Base-by-base conservation (phyloP, 2,329 filamentous ascomycete species). In the Penicillium capsulatum region DNA sequence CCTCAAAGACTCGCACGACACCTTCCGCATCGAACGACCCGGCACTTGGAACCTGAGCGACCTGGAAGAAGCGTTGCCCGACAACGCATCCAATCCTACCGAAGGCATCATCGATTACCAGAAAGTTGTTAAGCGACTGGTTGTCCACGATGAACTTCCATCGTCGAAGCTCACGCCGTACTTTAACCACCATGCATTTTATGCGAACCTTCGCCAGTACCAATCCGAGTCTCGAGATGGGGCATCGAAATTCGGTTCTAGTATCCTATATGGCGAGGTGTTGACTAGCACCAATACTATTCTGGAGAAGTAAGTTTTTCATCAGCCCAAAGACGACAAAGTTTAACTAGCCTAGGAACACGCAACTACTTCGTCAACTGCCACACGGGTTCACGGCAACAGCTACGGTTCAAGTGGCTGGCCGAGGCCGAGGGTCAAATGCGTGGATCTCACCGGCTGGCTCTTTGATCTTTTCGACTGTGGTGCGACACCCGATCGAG, bases 381-480 rank as follows among this genome's bases (percentile, higher is more conserved):
- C 87, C 90, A 0, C 81, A 78, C 0, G 92, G 92, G n/a, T 89
- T 95, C 60, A 94, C 90, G 0, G 74, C 87, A 8, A 84, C 85
- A 1, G 91, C 92, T 1, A 92, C 89, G 0, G 88, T 84, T 0
- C 91, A 97, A 63, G 74, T 96, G 5, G 86, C 90, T 0, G 92
- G 84, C 6, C 81, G 92, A 26, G 92, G 92, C 6, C 83, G 92
- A 7, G 92, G 92, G 3, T 82, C 77, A 20, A 98, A 98, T 55
- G 86, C 96, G 44, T 98, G 92, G 92, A 81, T 98, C 3, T 88
- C 90, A 0, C 92, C 92, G 1, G 79, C 86, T 0, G 92, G 92
- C 1, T 81, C 80, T 24, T 74, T 97, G 4, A 84, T 96, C 61
- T 92, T 94, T 68, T 95, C 88, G 7, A 88, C 84, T 0, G 80